Conservation (phyloP, 2,329 filamentous ascomycete genomes). For the Claviceps pazoutovae region DNA sequence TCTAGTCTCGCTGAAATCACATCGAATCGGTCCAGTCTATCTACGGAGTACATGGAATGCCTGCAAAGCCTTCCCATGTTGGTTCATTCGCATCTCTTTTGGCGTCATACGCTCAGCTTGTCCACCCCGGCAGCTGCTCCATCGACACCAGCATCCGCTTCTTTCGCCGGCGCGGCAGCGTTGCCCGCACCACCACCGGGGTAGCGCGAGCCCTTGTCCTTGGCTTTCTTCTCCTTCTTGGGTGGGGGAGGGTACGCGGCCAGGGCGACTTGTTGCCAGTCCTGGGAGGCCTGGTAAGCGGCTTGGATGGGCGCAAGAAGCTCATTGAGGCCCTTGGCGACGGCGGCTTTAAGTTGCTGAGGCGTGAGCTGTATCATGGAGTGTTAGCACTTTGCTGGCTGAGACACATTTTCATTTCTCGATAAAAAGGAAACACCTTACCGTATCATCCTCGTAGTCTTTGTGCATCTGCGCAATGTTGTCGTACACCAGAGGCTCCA, state of each 20-base stretch:
- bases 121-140: constrained; percentile 2
- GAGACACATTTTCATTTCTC: neutral
- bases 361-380: constrained; percentile 47
- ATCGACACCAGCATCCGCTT: constrained; percentile 2
- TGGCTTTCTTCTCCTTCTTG: constrained; percentile 64
- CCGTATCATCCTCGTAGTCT: constrained; percentile 68
- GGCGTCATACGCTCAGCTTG: constrained; percentile 4
- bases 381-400: neutral
- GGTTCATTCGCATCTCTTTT: neutral
- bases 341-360: constrained; percentile 75
- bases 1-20: too few species aligned
- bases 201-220: constrained; percentile 58
- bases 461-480: constrained; percentile 59
- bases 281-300: constrained; percentile 53
- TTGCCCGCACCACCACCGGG: constrained; percentile 27
- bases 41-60: too few species aligned
- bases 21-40: too few species aligned
- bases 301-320: constrained; percentile 67
- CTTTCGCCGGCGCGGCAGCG: neutral
- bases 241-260: constrained; percentile 67
- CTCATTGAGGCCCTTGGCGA: constrained; percentile 56
- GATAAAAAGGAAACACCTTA: constrained; percentile 26
- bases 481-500: constrained; percentile 68
- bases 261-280: constrained; percentile 58
- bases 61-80: neutral